Evolutionary conservation across 495 filamentous ascomycete genomes (phyloP), one percentile per base, ranked within the genome.

Genomic region (Penicillium cosmopolitanum): DNA sequence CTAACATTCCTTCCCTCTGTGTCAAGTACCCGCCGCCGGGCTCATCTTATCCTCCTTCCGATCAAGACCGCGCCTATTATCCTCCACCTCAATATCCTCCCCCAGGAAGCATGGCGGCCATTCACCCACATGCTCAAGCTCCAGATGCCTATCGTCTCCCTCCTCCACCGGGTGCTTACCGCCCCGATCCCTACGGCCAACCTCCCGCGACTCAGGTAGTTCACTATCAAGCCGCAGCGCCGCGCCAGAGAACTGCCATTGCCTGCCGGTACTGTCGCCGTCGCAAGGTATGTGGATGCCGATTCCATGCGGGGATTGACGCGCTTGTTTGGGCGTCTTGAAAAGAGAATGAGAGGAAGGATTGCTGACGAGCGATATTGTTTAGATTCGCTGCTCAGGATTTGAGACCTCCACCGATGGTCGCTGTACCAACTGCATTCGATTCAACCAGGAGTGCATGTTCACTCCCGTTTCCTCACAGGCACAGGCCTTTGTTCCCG

Each of bases 381-480:
- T 25, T 46, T 71, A 93, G 90, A 93, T 93, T 73, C 88, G 90
- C 35, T 93, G 90, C 76, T 93, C 90, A 4, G 90, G 90, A 19
- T 93, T 93, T 67, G 90, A 93, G 57, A 82, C 80, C 50, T 90
- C 88, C 18, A 82, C 86, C 34, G 89, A 93, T 69, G 90, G 90
- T 50, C 84, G 89, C 44, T 93, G 90, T 77, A 86, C 81, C 67
- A 93, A 93, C 69, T 93, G 90, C 66, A 79, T 86, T 53, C 83
- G 90, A 46, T 93, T 93, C 74, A 87, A 89, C 56, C 90, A 93
- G 72, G 89, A 92, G 69, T 93, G 90, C 75, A 86, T 93, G 75
- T 93, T 93, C 77, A 93, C 89, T 4, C 90, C 90, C 0, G 90
- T 93, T 23, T 91, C 88, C 8, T 89, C 89, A 3, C 90, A 93